Evolutionary conservation across 2,329 filamentous ascomycete genomes (phyloP), one percentile per base, ranked within the genome.

Genomic region (Neofusicoccum sp.): DNA sequence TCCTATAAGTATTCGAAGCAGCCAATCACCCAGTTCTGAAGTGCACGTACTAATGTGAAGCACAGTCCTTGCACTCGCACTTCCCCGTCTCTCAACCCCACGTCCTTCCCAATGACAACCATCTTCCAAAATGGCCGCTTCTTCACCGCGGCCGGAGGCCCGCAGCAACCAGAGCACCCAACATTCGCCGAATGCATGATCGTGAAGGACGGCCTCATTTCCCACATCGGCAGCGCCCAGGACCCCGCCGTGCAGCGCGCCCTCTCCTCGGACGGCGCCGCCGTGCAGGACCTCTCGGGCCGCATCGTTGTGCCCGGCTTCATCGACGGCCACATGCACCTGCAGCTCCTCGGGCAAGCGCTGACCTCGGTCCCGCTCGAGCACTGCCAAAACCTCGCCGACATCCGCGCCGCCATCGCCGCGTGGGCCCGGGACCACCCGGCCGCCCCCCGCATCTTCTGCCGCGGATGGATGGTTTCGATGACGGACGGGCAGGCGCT

Each of bases 241-340:
- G 47, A 69, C 28, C 61, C 68, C 5, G 49, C 66, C 6, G 68
- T 73, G 2, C 63, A 77, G 16, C 68, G 78, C 54, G 66, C 67
- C 1, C 29, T 43, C 8, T 72, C 72, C 28, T 66, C 50, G 16
- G 52, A 62, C 61, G 54, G 63, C 45, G 64, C 69, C 16, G 62
- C 72, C 12, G 71, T 61, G 14, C 68, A 68, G 8, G 76, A 82
- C 64, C 68, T 83, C 4, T 52, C 74, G 2, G 68, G 73, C 14
- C 71, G 70, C 9, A 70, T 79, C 39, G 75, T 86, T 6, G 72
- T 86, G 1, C 84, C 84, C 0, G 82, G 83, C 5, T 86, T 86
- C 69, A 79, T 86, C 56, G 84, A 87, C 66, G 84, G 82, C 0
- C 84, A 87, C 68, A 83, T 85, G 76, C 84, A 87, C 70, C 76